A percentile compares a stretch with the other conserved stretches of the same genome.
phyloP scores from a whole-genome alignment of 2,329 filamentous ascomycete species.

The Tolypocladium nubicola region DNA sequence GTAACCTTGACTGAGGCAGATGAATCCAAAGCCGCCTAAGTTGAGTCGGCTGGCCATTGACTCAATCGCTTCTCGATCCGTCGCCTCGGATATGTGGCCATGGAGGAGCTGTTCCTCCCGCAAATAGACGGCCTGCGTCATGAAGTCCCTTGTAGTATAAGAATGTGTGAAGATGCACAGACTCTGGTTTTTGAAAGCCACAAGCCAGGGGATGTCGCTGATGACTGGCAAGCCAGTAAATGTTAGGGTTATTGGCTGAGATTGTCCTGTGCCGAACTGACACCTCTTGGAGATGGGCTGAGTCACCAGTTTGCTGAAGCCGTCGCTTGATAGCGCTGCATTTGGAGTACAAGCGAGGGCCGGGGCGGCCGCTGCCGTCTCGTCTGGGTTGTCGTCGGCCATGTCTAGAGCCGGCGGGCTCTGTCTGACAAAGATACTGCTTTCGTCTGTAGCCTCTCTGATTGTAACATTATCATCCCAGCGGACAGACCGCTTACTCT shows the following conservation, averaged over 20 bases:
- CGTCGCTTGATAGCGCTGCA: not conserved
- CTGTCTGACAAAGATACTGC: not conserved
- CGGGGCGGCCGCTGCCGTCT: not conserved
- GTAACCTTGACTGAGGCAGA: constrained; percentile 18
- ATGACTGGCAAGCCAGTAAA: constrained; percentile 9
- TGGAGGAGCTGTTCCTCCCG: constrained; percentile 8
- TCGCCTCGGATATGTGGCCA: constrained; percentile 10
- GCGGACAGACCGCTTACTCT: constrained; percentile 1
- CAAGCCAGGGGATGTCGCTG: constrained; percentile 12
- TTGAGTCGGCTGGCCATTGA: constrained; percentile 22
- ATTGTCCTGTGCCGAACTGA: constrained; percentile 4
- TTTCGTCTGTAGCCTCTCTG: not conserved
- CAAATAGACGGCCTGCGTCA: constrained; percentile 5
- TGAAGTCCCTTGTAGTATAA: constrained; percentile 22
- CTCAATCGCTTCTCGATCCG: constrained; percentile 10
- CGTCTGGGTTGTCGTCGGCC: not conserved
- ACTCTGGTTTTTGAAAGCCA: constrained; percentile 11
- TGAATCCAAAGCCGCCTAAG: constrained; percentile 23
- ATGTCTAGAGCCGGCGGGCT: not conserved
- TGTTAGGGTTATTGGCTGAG: constrained; percentile 1
- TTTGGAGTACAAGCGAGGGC: too few relatives aligned
- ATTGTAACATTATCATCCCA: not conserved
- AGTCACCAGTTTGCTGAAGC: not conserved
- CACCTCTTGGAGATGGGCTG: constrained; percentile 3
- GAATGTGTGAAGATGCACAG: constrained; percentile 22